Base-by-base conservation (phyloP, 495 filamentous ascomycete genomes). In the Tuber indicum region DNA sequence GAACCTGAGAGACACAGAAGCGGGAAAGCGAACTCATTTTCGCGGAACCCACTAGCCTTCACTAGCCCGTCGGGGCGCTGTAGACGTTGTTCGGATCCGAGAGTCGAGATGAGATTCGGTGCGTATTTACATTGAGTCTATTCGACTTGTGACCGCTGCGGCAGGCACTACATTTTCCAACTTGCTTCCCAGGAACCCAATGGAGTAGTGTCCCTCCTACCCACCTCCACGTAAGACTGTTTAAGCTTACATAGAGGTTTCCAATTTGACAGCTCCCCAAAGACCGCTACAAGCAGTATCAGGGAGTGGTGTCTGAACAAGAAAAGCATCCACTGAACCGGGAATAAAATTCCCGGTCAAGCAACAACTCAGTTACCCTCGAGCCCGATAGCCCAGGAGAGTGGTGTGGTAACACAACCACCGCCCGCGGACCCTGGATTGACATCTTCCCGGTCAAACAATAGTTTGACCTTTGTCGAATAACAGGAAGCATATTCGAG, bases 371-470 rank as follows among this genome's bases (percentile, higher is more conserved):
- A 62, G 58, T 26, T 16, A 32, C 58, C 58, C 58, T 14, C 58
- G n/a, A 62, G n/a, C 58, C 58, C n/a, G n/a, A 16, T 62, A 62
- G 58, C 58, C 58, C 58, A 62, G 58, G 58, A 62, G 58, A 62
- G 58, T 62, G 58, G 58, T 62, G 58, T 62, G n/a, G 32, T 62
- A 62, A 62, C 58, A 62, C 52, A 32, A 32, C 58, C 58, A 62
- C 58, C n/a, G 26, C 58, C n/a, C 26, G 58, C 14, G 26, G 58
- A 62, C 58, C 58, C 10, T 62, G 58, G 58, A 62, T 62, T 62
- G 58, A 62, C 58, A 62, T 62, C 58, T 62, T 62, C n/a, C 58
- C 58, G 58, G n/a, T 62, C 58, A 62, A 62, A 32, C 58, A 62
- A 16, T 3, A 62, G 58, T 62, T 62, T 62, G 58, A 26, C 58